phyloP scores from a whole-genome alignment of 305 asterid genomes.

The Solanum aculeatissimum region DNA sequence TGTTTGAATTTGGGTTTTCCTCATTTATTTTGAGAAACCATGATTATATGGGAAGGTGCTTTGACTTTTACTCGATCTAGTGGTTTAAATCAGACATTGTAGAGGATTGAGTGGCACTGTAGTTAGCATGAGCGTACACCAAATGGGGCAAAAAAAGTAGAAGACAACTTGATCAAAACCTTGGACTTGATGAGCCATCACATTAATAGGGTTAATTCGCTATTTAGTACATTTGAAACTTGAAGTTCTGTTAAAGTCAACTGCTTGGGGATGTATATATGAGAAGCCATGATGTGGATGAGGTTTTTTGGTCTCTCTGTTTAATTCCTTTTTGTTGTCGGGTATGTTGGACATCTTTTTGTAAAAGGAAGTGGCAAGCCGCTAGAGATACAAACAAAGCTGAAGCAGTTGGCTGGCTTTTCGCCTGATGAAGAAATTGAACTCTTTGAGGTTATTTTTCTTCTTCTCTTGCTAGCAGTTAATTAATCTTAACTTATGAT shows the following conservation, averaged over 20 bases:
- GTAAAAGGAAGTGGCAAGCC: no score
- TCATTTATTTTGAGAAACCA: neutral
- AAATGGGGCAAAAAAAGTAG: neutral
- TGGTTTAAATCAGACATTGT: neutral
- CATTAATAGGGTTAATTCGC: neutral
- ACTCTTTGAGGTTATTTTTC: no score
- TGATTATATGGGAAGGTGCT: neutral
- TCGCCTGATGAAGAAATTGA: no score
- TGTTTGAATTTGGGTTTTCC: no score
- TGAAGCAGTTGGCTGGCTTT: no score
- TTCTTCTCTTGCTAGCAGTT: no score
- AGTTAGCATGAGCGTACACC: neutral
- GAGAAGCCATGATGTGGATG: neutral
- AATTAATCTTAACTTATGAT: no score
- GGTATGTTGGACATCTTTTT: constrained; percentile 21
- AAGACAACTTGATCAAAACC: neutral
- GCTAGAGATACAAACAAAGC: no score
- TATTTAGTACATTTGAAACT: neutral
- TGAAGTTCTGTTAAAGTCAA: neutral
- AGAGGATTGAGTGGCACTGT: neutral
- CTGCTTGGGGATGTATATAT: neutral
- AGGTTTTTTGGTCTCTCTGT: neutral
- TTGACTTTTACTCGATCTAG: neutral
- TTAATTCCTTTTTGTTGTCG: neutral
- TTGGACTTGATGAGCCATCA: neutral